Percentiles rank a stretch among this genome's conserved stretches.
These are phyloP conservation scores for Phalaenopsis aphrodite DNA, from an alignment of 106 monocot genomes.

Conservation along the genomic window DNA sequence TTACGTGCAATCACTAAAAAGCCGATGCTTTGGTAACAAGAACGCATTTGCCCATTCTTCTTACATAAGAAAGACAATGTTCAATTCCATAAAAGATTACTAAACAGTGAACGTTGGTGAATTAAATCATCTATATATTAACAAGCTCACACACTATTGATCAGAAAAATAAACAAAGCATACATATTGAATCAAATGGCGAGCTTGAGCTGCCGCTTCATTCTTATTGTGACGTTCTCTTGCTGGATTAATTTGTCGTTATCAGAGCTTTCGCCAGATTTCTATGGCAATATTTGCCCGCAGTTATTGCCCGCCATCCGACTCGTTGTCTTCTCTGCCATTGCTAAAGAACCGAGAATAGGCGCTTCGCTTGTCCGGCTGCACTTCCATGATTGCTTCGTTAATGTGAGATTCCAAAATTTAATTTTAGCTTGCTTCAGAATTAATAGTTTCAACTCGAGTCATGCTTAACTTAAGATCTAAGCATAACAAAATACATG, in stretches of 20 bases:
- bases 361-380: slow-evolving; percentile 45
- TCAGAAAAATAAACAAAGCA: background rate
- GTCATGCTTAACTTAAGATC: too few species aligned
- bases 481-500: too few species aligned
- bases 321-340: slow-evolving; percentile 23
- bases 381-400: slow-evolving; percentile 52
- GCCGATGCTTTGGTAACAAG: background rate
- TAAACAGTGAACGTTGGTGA: background rate
- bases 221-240: background rate
- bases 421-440: background rate
- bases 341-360: slow-evolving; percentile 28
- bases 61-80: background rate
- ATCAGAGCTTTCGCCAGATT: slow-evolving; percentile 4
- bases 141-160: background rate
- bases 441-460: too few species aligned
- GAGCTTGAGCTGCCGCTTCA: background rate
- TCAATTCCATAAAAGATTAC: background rate
- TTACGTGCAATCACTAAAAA: background rate
- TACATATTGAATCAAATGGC: background rate
- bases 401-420: slow-evolving; percentile 19
- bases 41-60: background rate
- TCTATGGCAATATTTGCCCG: slow-evolving; percentile 34
- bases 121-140: background rate
- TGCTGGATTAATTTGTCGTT: background rate
- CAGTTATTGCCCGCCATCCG: slow-evolving; percentile 21